Conservation (phyloP, 192 early-diverging fungal genomes). For the Coemansia sp. region DNA sequence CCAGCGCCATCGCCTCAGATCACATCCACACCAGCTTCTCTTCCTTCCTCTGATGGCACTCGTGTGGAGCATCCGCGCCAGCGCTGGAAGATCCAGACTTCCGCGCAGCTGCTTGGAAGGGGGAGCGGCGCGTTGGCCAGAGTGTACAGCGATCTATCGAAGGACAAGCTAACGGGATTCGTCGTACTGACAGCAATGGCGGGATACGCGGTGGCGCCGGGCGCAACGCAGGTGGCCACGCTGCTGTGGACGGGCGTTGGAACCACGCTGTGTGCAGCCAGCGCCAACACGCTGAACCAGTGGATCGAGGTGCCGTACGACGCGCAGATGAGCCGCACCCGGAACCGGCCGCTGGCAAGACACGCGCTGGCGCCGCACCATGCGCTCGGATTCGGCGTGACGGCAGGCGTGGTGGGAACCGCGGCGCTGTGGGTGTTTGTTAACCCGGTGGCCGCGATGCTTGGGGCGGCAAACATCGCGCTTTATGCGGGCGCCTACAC, state of each 20-base stretch:
- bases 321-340: conserved; percentile 94
- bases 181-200: conserved; percentile 94
- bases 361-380: conserved; percentile 74
- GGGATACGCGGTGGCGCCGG: conserved; percentile 91
- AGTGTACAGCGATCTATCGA: conserved; percentile 77
- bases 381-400: conserved; percentile 72
- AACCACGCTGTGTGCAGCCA: conserved; percentile 81
- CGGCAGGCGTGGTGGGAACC: conserved; percentile 69
- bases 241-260: conserved; percentile 83
- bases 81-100: conserved; percentile 36
- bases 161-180: conserved; percentile 82
- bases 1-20: not conserved
- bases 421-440: conserved; percentile 69
- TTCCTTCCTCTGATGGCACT: no score
- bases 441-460: conserved; percentile 80
- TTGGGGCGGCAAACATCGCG: conserved; percentile 85
- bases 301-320: conserved; percentile 95
- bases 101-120: not conserved
- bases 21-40: not conserved
- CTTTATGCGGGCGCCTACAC: conserved; percentile 92
- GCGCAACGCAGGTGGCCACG: conserved; percentile 57
- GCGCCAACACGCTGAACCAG: conserved; percentile 95
- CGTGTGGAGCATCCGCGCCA: no score
- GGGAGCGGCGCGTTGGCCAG: conserved; percentile 6
- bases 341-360: conserved; percentile 82